A percentile compares a stretch with the other conserved stretches of the same genome.
These are phyloP conservation scores for Cryptosporidium muris DNA, from an alignment of 169 alveolate species.

Conservation along the genomic window DNA sequence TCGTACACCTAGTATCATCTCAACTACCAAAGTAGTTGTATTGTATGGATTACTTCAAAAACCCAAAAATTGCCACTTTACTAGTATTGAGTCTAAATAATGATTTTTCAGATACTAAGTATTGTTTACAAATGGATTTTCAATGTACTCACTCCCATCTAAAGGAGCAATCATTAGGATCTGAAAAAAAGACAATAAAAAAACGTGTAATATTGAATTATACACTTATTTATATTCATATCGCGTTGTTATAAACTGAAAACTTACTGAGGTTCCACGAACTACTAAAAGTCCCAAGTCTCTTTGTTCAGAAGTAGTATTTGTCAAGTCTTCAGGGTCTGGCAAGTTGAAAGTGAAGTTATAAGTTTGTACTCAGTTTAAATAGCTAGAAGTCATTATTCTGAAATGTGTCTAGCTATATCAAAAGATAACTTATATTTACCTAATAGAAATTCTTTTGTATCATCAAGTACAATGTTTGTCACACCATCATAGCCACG, in stretches of 20 bases:
- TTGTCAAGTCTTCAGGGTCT: slow-evolving; percentile 1
- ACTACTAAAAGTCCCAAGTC: slow-evolving; percentile 34
- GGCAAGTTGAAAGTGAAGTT: not conserved
- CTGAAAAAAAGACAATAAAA: not conserved
- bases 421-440: not conserved
- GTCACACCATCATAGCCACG: slow-evolving; percentile 90
- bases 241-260: not conserved
- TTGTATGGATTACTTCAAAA: not conserved
- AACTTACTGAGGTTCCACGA: slow-evolving; percentile 70
- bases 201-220: not conserved
- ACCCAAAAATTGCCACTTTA: not conserved
- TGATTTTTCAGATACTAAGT: not conserved
- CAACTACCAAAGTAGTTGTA: not conserved
- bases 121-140: slow-evolving; percentile 27
- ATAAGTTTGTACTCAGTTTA: not conserved
- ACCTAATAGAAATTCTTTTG: slow-evolving; percentile 86
- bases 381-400: no score
- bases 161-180: slow-evolving; percentile 60
- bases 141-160: slow-evolving; percentile 57
- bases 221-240: not conserved
- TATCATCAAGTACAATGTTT: slow-evolving; percentile 91
- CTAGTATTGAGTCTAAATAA: not conserved
- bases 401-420: not conserved
- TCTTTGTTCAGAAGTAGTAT: not conserved
- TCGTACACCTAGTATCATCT: not conserved